These are phyloP conservation scores for Trichoderma sp. DNA, from an alignment of 2,329 filamentous ascomycete species.

Conservation along the genomic window DNA sequence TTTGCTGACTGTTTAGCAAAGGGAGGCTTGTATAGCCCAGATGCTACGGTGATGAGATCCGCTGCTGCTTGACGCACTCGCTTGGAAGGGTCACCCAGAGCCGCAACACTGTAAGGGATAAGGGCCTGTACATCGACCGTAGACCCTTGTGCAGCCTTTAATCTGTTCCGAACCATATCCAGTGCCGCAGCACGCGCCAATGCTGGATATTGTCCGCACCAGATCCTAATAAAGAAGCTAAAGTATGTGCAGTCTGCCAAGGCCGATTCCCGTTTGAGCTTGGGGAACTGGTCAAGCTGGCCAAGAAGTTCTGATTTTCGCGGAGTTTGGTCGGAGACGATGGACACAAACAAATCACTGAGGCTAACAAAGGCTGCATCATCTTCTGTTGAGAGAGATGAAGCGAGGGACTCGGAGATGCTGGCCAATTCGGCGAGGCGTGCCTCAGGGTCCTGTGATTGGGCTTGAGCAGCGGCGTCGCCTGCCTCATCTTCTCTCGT, in stretches of 20 bases:
- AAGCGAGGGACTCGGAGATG: slow-evolving; percentile 42
- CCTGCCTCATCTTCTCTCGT: slow-evolving; percentile 48
- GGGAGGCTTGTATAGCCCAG: slow-evolving; percentile 47
- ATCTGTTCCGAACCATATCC: slow-evolving; percentile 59
- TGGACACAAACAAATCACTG: slow-evolving; percentile 58
- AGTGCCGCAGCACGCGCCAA: slow-evolving; percentile 70
- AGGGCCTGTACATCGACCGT: slow-evolving; percentile 72
- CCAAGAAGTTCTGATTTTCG: slow-evolving; percentile 42
- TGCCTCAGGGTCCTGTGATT: slow-evolving; percentile 42
- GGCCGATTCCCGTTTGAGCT: slow-evolving; percentile 56
- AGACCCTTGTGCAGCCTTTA: slow-evolving; percentile 52
- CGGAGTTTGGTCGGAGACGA: slow-evolving; percentile 47
- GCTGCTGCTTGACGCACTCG: slow-evolving; percentile 76
- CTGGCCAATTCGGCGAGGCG: slow-evolving; percentile 43
- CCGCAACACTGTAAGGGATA: slow-evolving; percentile 77
- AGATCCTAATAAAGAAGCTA: slow-evolving; percentile 74
- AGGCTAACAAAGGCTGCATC: slow-evolving; percentile 59
- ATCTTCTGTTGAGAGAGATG: slow-evolving; percentile 55
- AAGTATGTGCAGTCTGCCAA: slow-evolving; percentile 66
- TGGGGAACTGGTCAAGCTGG: slow-evolving; percentile 55
- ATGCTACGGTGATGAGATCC: slow-evolving; percentile 62
- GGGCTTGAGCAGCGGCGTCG: slow-evolving; percentile 29
- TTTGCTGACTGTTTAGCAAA: slow-evolving; percentile 42
- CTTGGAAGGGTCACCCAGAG: slow-evolving; percentile 73
- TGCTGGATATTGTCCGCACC: slow-evolving; percentile 70